phyloP scores from a whole-genome alignment of 2,329 filamentous ascomycete species.

The Penicillium capsulatum region DNA sequence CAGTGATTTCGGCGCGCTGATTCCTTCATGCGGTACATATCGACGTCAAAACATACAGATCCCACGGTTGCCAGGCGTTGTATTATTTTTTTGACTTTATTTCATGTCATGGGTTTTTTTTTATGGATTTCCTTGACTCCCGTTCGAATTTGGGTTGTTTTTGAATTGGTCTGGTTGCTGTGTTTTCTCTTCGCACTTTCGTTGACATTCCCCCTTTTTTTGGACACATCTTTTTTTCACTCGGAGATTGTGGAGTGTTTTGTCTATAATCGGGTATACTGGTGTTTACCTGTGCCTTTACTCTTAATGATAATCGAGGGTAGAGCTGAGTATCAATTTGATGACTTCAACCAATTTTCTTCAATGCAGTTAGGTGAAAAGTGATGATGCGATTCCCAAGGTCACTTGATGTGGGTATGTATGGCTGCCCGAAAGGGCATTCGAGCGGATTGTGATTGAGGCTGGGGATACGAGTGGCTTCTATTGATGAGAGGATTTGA shows the following conservation, averaged over 20 bases:
- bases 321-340: conserved; percentile 8
- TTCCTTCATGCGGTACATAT: conserved; percentile 19
- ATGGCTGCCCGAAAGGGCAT: too few relatives aligned
- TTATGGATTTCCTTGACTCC: conserved; percentile 13
- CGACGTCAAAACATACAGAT: conserved; percentile 16
- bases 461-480: too few relatives aligned
- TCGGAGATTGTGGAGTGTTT: conserved; percentile 2
- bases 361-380: too few relatives aligned
- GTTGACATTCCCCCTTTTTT: conserved; percentile 3
- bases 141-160: conserved; percentile 4
- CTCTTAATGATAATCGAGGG: conserved; percentile 13
- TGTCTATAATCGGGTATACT: conserved; percentile 12
- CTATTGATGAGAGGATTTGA: too few relatives aligned
- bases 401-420: too few relatives aligned
- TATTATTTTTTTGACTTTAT: conserved; percentile 7
- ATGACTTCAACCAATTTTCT: background rate
- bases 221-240: background rate
- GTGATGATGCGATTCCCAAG: too few relatives aligned
- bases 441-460: too few relatives aligned
- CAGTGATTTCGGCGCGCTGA: conserved; percentile 9
- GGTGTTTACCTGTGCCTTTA: background rate
- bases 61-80: conserved; percentile 11
- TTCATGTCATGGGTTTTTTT: conserved; percentile 4
- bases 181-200: conserved; percentile 8
- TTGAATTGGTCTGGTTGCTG: conserved; percentile 2